Base-by-base conservation (phyloP, 345 rosid species). In the Anacardium occidentale region DNA sequence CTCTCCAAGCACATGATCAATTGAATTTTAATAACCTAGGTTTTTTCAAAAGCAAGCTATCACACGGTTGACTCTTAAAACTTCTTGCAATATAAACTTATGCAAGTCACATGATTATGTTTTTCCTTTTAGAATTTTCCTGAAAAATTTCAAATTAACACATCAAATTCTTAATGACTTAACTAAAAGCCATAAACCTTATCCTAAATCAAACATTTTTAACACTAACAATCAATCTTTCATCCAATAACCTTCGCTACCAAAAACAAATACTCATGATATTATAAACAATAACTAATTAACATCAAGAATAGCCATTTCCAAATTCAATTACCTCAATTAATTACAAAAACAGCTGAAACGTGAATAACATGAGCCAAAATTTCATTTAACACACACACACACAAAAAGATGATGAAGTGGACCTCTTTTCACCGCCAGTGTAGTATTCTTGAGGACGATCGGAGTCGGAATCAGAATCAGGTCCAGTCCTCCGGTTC, bases 361-460 rank as follows among this genome's bases (percentile, higher is more conserved):
- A 15, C 7, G 25, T 1, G 14, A 65, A 14, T 37, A 65, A 8
- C 3, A 47, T 8, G 21, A 15, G 37, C 56, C 18, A 65, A 64
- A 64, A 14, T 50, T 60, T 20, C 17, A 24, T 21, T 25, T 12
- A 66, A 17, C 37, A n/a, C n/a, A 4, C 44, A 12, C 1, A 20
- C 10, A 26, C 1, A 53, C 60, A 29, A 22, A 63, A 40, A 48
- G 34, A 25, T 34, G 20, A 73, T 48, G 73, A 29, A 77, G 26
- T 24, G 12, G n/a, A 94, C 98, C 98, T 94, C 79, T 94, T 94
- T 78, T 94, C 98, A 32, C 98, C 97, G 12, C 98, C 98, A 61
- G 97, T 90, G 83, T 89, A 91, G 75, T 88, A 94, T 88, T 92
- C 95, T 65, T 83, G 97, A 54, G 97, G 97, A 13, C 77, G 84